phyloP scores from a whole-genome alignment of 2,329 filamentous ascomycete genomes.

The Claviceps maximensis region DNA sequence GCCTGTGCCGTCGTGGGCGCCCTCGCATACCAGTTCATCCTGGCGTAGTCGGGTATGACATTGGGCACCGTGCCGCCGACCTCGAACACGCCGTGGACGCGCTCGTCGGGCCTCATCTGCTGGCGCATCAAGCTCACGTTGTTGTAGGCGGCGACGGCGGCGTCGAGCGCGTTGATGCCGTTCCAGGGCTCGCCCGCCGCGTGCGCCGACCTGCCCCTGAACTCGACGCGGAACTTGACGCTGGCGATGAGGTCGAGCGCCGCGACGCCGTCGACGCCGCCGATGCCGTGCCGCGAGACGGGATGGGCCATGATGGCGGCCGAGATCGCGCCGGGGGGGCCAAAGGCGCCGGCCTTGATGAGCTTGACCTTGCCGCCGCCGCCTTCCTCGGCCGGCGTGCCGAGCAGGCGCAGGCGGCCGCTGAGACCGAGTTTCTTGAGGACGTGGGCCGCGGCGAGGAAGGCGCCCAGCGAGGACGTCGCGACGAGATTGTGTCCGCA shows the following conservation, averaged over 20 bases:
- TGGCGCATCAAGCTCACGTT: constrained; percentile 24
- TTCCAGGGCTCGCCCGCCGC: constrained; percentile 24
- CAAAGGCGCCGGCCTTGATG: constrained; percentile 13
- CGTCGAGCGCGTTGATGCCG: constrained; percentile 25
- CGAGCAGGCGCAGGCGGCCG: constrained; percentile 25
- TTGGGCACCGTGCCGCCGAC: constrained; percentile 25
- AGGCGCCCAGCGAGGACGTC: constrained; percentile 24
- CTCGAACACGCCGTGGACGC: constrained; percentile 24
- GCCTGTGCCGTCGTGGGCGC: constrained; percentile 19
- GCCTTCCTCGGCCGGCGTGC: constrained; percentile 29
- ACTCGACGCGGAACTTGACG: constrained; percentile 14
- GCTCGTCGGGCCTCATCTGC: constrained; percentile 23
- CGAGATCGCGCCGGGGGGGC: constrained; percentile 8
- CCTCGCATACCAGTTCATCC: constrained; percentile 27
- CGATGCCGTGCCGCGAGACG: background rate
- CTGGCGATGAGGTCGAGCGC: constrained; percentile 4
- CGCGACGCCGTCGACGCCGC: background rate
- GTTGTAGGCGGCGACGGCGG: constrained; percentile 22
- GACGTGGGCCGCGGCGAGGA: constrained; percentile 21
- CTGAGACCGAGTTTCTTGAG: constrained; percentile 15
- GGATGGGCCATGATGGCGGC: constrained; percentile 19
- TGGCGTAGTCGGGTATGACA: constrained; percentile 25
- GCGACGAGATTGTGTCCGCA: constrained; percentile 34
- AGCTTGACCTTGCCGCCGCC: constrained; percentile 24
- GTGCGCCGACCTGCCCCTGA: constrained; percentile 21